Conservation (phyloP, 2,329 filamentous ascomycete species). For the Penicillium sp. region DNA sequence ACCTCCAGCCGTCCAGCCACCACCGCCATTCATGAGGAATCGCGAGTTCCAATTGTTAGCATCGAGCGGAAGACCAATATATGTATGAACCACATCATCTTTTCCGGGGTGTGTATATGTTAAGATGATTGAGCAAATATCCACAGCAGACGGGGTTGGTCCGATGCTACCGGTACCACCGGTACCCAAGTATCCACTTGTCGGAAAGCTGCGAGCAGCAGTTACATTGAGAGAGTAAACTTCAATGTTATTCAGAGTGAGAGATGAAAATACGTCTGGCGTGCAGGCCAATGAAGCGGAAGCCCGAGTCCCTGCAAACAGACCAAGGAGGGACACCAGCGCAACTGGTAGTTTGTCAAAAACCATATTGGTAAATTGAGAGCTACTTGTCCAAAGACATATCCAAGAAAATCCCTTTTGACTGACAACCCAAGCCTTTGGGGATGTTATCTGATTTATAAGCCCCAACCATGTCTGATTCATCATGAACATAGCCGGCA, state of each 20-base stretch:
- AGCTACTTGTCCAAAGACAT: background rate
- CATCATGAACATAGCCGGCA: no score
- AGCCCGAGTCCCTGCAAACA: background rate
- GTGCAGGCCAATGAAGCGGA: background rate
- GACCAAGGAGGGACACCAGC: background rate
- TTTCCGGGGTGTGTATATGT: constrained; percentile 8
- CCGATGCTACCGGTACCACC: background rate
- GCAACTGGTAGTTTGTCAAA: background rate
- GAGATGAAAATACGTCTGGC: background rate
- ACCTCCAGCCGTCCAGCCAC: constrained; percentile 5
- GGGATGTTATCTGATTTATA: no score
- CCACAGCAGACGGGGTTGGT: background rate
- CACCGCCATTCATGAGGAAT: constrained; percentile 11
- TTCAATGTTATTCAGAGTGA: background rate
- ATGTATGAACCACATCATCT: constrained; percentile 2
- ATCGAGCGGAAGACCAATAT: constrained; percentile 9
- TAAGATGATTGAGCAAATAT: constrained; percentile 8
- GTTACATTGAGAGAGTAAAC: constrained; percentile 4
- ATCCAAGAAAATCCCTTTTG: no score
- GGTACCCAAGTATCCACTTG: constrained; percentile 2
- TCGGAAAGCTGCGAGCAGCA: background rate
- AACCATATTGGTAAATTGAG: background rate
- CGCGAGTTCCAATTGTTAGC: constrained; percentile 7
- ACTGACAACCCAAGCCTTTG: no score
- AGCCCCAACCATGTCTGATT: no score